Evolutionary conservation across 768 basidiomycete genomes (phyloP).

Genomic region (Paxillus ammoniavirescens): DNA sequence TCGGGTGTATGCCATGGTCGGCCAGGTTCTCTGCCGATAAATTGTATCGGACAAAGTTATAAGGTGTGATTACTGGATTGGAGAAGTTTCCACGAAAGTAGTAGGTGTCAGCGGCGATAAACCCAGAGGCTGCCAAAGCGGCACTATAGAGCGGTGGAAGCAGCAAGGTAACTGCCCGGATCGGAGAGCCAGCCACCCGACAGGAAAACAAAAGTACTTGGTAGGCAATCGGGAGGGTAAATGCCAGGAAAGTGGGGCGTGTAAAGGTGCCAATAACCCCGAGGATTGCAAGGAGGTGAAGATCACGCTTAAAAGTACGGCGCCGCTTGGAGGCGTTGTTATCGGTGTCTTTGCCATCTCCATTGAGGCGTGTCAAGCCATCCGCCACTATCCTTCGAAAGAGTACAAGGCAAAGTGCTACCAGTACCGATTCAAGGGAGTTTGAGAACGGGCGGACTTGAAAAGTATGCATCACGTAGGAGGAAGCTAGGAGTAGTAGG

Average conservation of each 20-base stretch:
- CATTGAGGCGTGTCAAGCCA: neutral
- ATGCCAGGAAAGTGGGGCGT: constrained; percentile 36
- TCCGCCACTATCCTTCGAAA: constrained; percentile 18
- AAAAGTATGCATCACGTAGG: constrained; percentile 36
- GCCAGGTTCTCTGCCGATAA: constrained; percentile 35
- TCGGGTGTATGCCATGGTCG: constrained; percentile 39
- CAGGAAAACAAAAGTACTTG: constrained; percentile 20
- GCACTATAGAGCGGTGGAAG: constrained; percentile 24
- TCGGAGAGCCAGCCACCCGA: constrained; percentile 9
- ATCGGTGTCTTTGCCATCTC: neutral
- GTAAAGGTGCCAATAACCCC: constrained; percentile 32
- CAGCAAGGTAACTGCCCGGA: constrained; percentile 7
- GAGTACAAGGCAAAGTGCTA: constrained; percentile 30
- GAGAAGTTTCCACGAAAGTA: constrained; percentile 30
- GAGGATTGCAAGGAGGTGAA: constrained; percentile 27
- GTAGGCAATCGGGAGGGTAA: constrained; percentile 31
- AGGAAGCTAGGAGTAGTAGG: constrained; percentile 33
- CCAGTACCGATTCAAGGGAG: constrained; percentile 32
- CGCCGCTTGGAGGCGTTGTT: neutral
- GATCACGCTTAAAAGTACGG: constrained; percentile 9
- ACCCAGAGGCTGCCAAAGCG: constrained; percentile 7
- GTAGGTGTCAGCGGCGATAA: constrained; percentile 29
- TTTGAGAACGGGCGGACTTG: constrained; percentile 42
- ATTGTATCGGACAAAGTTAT: constrained; percentile 39
- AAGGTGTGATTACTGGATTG: constrained; percentile 31